Percentiles rank a stretch among this genome's conserved stretches.
Evolutionary conservation across 2,329 filamentous ascomycete genomes (phyloP).

Genomic region (Didymosphaeria variabile): DNA sequence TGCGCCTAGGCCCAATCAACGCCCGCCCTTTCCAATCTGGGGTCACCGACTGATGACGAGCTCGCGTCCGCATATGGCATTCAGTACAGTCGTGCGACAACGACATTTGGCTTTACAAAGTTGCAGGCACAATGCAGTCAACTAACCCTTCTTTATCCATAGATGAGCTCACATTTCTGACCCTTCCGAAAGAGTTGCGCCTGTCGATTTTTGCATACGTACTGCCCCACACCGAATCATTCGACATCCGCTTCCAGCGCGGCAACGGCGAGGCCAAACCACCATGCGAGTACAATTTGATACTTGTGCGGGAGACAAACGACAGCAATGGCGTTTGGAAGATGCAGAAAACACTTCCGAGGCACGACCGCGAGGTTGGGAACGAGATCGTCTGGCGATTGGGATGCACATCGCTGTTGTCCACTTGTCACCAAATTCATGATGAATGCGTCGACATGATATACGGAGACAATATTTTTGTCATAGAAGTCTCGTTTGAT

Average conservation of each 20-base stretch:
- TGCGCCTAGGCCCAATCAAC: conserved; percentile 4
- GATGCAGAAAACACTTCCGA: conserved; percentile 37
- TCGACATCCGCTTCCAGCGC: conserved; percentile 32
- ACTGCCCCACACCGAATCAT: conserved; percentile 52
- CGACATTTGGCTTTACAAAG: not conserved
- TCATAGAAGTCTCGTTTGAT: conserved; percentile 56
- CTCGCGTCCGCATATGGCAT: conserved; percentile 2
- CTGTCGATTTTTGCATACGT: conserved; percentile 53
- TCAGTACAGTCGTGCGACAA: conserved; percentile 12
- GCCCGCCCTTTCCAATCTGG: conserved; percentile 19
- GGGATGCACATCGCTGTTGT: conserved; percentile 52
- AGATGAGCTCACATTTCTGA: conserved; percentile 37
- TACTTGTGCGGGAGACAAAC: conserved; percentile 36
- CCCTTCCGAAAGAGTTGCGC: conserved; percentile 56
- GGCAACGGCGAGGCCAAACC: conserved; percentile 21
- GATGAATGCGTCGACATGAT: conserved; percentile 56
- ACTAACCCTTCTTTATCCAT: not conserved
- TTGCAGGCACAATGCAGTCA: conserved; percentile 26
- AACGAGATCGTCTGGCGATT: conserved; percentile 55
- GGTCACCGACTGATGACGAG: conserved; percentile 23
- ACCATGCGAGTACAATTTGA: conserved; percentile 41
- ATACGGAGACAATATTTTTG: conserved; percentile 58
- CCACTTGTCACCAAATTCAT: conserved; percentile 53
- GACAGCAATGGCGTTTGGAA: conserved; percentile 36
- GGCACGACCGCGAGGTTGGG: conserved; percentile 36